Conservation (phyloP, 257 asterid genomes). For the Eucommia ulmoides region DNA sequence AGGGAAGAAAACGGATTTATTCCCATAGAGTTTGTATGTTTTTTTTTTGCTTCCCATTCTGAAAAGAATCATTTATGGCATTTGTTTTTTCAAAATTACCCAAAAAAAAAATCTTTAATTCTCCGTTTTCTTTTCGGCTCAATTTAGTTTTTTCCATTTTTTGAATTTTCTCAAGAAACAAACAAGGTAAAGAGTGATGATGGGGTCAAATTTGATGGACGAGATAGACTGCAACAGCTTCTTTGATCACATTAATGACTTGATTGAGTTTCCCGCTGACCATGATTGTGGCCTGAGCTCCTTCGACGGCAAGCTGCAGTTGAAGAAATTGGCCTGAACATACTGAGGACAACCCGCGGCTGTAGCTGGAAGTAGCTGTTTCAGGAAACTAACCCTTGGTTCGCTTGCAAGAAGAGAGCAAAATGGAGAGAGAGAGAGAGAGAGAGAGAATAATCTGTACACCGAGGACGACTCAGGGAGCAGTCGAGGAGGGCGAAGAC, state of each 20-base stretch:
- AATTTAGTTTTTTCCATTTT: neutral
- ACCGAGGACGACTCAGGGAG: no score
- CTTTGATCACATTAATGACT: conserved; percentile 86
- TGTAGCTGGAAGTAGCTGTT: no score
- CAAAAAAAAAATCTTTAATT: neutral
- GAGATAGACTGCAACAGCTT: conserved; percentile 75
- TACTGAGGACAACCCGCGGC: no score
- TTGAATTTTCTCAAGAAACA: conserved; percentile 14
- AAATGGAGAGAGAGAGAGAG: no score
- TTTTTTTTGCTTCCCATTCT: no score
- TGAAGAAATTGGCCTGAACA: no score
- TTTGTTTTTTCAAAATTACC: no score
- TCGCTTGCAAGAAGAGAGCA: no score
- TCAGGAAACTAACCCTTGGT: no score
- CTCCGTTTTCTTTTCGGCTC: neutral
- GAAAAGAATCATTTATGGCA: neutral
- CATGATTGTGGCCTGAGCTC: conserved; percentile 41
- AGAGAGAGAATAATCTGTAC: no score
- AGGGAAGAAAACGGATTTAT: neutral
- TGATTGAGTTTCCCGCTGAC: conserved; percentile 76
- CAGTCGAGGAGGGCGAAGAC: no score
- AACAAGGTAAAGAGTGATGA: conserved; percentile 10
- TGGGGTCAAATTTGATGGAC: conserved; percentile 56
- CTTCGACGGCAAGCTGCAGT: conserved; percentile 38
- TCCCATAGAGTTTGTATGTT: neutral